Evolutionary conservation across 306 rosid species (phyloP).

Genomic region (Cicer bijugum): DNA sequence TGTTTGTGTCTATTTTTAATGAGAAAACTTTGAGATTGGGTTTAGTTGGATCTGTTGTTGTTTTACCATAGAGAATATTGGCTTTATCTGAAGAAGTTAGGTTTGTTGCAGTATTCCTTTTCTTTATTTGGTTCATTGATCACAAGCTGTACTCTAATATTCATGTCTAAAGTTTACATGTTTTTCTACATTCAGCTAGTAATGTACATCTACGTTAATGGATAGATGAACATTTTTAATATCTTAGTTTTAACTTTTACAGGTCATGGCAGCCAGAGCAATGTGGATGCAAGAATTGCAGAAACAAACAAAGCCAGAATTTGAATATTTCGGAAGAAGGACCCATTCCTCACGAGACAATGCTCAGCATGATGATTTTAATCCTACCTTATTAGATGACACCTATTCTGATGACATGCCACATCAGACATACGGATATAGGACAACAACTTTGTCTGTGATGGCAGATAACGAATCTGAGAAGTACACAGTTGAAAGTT

Average conservation of each 20-base stretch:
- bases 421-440: constrained; percentile 46
- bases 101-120: constrained; percentile 10
- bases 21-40: constrained; percentile 1
- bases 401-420: constrained; percentile 56
- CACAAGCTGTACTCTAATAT: constrained; percentile 4
- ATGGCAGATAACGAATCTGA: constrained; percentile 56
- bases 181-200: constrained; percentile 23
- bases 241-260: constrained; percentile 44
- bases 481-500: constrained; percentile 57
- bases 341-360: constrained; percentile 52
- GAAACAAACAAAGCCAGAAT: constrained; percentile 60
- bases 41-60: constrained; percentile 11
- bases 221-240: constrained; percentile 30
- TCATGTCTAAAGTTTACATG: constrained; percentile 3
- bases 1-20: not conserved
- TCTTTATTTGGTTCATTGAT: constrained; percentile 30
- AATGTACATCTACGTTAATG: constrained; percentile 1
- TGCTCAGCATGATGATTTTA: constrained; percentile 53
- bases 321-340: constrained; percentile 59
- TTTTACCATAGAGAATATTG: constrained; percentile 16
- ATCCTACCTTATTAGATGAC: constrained; percentile 49
- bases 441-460: constrained; percentile 49
- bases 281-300: constrained; percentile 97
- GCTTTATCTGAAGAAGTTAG: constrained; percentile 4
- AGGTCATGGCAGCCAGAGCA: constrained; percentile 87